A percentile compares a stretch with the other conserved stretches of the same genome.
Evolutionary conservation across 495 filamentous ascomycete species (phyloP).

Genomic region (Aspergillus avenaceus): DNA sequence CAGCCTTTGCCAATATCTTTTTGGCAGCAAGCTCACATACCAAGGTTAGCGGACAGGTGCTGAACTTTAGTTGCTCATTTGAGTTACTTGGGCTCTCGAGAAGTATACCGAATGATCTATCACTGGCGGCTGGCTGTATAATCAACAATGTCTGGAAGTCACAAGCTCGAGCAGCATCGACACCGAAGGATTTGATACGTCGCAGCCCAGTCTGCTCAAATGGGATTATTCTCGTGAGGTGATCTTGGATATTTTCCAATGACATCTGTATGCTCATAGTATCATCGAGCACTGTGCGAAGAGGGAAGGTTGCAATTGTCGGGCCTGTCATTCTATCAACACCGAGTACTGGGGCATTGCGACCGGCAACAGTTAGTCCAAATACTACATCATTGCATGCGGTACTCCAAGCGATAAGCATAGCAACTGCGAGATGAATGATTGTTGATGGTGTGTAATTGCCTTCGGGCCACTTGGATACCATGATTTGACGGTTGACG

Average conservation of each 20-base stretch:
- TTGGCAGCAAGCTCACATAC: constrained; percentile 10
- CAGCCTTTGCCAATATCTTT: constrained; percentile 50
- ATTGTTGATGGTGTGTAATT: constrained; percentile 10
- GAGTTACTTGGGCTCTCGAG: not conserved
- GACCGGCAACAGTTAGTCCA: constrained; percentile 27
- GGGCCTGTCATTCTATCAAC: constrained; percentile 34
- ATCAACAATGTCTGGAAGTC: constrained; percentile 27
- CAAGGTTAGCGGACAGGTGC: not conserved
- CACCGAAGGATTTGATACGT: constrained; percentile 14
- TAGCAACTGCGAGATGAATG: constrained; percentile 37
- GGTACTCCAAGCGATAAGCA: constrained; percentile 35
- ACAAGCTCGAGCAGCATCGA: constrained; percentile 21
- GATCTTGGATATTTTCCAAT: not conserved
- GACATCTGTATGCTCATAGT: constrained; percentile 6
- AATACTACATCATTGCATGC: constrained; percentile 37
- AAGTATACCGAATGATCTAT: not conserved
- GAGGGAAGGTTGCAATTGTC: not conserved
- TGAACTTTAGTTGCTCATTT: not conserved
- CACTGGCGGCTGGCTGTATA: not conserved
- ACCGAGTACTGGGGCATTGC: constrained; percentile 31
- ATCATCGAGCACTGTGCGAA: not conserved
- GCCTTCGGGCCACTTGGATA: not conserved
- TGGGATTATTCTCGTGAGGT: not conserved
- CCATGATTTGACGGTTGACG: not conserved
- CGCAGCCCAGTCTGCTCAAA: not conserved